Evolutionary conservation across 1,284 basidiomycete species (phyloP).

Genomic region (Mycosarcoma mackinlayi): DNA sequence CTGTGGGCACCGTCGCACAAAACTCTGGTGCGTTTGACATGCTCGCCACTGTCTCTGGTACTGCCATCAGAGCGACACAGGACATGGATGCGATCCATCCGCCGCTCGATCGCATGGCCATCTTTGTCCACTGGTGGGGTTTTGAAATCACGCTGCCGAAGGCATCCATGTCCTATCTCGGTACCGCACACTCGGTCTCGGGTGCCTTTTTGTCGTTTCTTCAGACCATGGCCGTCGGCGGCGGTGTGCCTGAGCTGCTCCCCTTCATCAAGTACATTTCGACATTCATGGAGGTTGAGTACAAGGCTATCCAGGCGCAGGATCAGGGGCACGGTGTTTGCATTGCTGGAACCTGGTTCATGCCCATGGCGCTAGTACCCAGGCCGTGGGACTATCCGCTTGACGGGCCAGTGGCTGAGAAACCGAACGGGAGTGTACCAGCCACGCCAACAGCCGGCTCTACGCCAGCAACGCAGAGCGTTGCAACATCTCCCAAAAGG

Average conservation of each 20-base stretch:
- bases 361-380: constrained; percentile 54
- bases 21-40: constrained; percentile 54
- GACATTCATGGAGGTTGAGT: constrained; percentile 61
- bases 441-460: neutral
- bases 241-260: constrained; percentile 60
- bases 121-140: constrained; percentile 66
- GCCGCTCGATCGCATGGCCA: constrained; percentile 60
- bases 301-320: constrained; percentile 56
- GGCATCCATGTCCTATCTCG: constrained; percentile 56
- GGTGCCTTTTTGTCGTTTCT: constrained; percentile 58
- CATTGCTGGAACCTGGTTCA: constrained; percentile 60
- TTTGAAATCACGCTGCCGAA: constrained; percentile 62
- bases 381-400: constrained; percentile 52
- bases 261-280: constrained; percentile 63
- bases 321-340: constrained; percentile 57
- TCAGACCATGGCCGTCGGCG: constrained; percentile 57
- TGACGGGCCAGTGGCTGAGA: constrained; percentile 10
- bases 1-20: constrained; percentile 32
- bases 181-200: constrained; percentile 57
- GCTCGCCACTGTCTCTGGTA: constrained; percentile 52
- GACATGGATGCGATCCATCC: constrained; percentile 52
- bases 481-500: constrained; percentile 4
- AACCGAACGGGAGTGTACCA: constrained; percentile 2
- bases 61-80: constrained; percentile 39
- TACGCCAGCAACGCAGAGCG: neutral